phyloP scores from a whole-genome alignment of 441 rosid genomes.

The Pelargonium citronellum region DNA sequence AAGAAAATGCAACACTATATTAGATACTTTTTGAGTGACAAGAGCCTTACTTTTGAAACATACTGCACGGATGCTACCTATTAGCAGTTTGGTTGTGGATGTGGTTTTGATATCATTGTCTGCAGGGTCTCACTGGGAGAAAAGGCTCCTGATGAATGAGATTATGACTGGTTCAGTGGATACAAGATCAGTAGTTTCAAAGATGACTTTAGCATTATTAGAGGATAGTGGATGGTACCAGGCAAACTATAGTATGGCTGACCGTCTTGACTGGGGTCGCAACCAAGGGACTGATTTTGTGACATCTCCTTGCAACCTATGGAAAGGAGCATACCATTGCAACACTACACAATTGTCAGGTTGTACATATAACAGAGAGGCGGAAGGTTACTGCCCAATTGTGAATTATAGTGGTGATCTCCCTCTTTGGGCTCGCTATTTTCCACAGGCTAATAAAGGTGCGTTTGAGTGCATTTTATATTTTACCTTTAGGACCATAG shows the following conservation, averaged over 20 bases:
- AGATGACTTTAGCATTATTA: slow-evolving; percentile 88
- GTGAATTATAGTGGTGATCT: slow-evolving; percentile 86
- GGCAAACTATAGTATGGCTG: slow-evolving; percentile 98
- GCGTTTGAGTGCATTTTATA: slow-evolving; percentile 13
- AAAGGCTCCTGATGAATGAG: slow-evolving; percentile 96
- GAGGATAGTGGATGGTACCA: slow-evolving; percentile 99
- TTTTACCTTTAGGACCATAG: background rate
- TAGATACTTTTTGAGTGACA: background rate
- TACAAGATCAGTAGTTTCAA: slow-evolving; percentile 96
- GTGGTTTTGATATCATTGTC: slow-evolving; percentile 14
- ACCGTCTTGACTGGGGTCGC: slow-evolving; percentile 93
- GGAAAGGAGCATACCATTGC: slow-evolving; percentile 96
- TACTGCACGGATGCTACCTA: background rate
- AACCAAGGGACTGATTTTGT: slow-evolving; percentile 94
- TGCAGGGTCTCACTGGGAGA: slow-evolving; percentile 98
- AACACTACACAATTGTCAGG: slow-evolving; percentile 88
- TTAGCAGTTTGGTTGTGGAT: slow-evolving; percentile 8
- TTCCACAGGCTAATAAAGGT: slow-evolving; percentile 97
- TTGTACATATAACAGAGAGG: slow-evolving; percentile 97
- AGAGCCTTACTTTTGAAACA: background rate
- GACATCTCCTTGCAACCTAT: slow-evolving; percentile 81
- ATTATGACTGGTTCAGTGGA: slow-evolving; percentile 99
- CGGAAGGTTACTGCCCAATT: slow-evolving; percentile 98
- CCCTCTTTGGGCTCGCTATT: slow-evolving; percentile 96
- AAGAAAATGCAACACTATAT: background rate